phyloP scores from a whole-genome alignment of 257 asterid species.

The Salvia miltiorrhiza region DNA sequence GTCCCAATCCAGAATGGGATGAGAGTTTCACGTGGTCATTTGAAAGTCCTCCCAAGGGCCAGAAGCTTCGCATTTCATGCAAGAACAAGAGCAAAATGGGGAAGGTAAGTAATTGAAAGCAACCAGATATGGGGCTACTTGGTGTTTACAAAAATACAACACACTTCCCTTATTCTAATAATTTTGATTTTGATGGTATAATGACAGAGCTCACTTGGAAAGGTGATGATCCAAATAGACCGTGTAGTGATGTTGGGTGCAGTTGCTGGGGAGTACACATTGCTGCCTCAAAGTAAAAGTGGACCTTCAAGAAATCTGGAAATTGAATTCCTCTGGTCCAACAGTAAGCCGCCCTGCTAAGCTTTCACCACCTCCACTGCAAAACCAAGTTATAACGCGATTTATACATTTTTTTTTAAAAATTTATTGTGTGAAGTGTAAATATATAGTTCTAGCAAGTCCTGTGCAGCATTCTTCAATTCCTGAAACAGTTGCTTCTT shows the following conservation, averaged over 20 bases:
- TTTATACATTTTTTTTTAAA: too few relatives aligned
- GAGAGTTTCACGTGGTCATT: constrained; percentile 95
- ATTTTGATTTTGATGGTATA: background rate
- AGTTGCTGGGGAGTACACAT: constrained; percentile 89
- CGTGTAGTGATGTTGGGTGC: constrained; percentile 98
- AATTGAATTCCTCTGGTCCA: constrained; percentile 95
- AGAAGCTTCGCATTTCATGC: constrained; percentile 98
- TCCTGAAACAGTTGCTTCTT: too few relatives aligned
- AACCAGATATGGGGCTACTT: background rate
- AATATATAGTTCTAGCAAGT: too few relatives aligned
- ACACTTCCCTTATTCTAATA: constrained; percentile 10
- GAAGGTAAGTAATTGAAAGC: constrained; percentile 46
- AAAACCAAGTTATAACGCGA: too few relatives aligned
- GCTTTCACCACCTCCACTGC: too few relatives aligned
- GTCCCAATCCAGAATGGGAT: constrained; percentile 97
- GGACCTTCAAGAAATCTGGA: constrained; percentile 92
- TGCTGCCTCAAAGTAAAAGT: constrained; percentile 87
- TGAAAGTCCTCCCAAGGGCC: constrained; percentile 99
- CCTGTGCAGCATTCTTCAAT: too few relatives aligned
- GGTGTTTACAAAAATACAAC: background rate
- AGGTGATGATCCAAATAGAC: constrained; percentile 94
- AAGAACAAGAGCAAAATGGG: constrained; percentile 99
- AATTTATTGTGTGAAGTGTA: too few relatives aligned
- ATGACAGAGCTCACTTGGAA: constrained; percentile 87
- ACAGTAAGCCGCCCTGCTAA: constrained; percentile 13